Evolutionary conservation across 306 rosid genomes (phyloP), one percentile per base, ranked within the genome.

Genomic region (Prinsepia uniflora): DNA sequence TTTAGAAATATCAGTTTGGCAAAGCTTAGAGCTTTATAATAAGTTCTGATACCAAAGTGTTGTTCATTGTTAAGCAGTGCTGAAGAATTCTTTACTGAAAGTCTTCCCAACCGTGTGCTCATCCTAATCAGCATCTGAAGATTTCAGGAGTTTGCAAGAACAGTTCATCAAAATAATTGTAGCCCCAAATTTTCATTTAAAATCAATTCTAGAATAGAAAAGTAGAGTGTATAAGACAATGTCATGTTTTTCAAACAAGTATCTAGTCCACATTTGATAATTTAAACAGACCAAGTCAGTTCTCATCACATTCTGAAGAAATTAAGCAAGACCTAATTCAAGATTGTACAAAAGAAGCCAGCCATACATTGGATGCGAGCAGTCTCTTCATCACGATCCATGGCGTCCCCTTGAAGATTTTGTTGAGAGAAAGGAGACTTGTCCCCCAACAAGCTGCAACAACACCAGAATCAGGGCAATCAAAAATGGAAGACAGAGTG

Each of bases 381-480:
- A 10, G 98, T 90, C 85, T 90, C 98, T 76, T 93, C 97, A 10
- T 90, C 98, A 19, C 93, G 91, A 74, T 82, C 96, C 80, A 86
- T 76, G 62, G 83, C 84, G 65, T 88, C 97, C 68, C 96, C 96
- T 52, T 88, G 97, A 55, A 86, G 73, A 78, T 82, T 90, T 74
- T 87, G 96, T 42, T 90, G 96, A 14, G 97, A 88, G 73, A 93
- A 93, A 3, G 98, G 97, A 56, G 97, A 89, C 75, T 87, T 92
- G 64, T 89, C 98, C 42, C 98, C 98, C 79, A 92, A 76, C 44
- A 92, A 80, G 64, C 96, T 89, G 81, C 47, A 80, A 75, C 1
- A 46, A 42, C 24, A 56, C 20, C 10, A 22, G n/a, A 64, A 50
- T 5, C 30, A 20, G 24, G 24, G 8, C 3, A 45, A 5, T 50